A percentile compares a stretch with the other conserved stretches of the same genome.
These are phyloP conservation scores for Crithidia sp. DNA, from an alignment of 208 protist species.

Conservation along the genomic window DNA sequence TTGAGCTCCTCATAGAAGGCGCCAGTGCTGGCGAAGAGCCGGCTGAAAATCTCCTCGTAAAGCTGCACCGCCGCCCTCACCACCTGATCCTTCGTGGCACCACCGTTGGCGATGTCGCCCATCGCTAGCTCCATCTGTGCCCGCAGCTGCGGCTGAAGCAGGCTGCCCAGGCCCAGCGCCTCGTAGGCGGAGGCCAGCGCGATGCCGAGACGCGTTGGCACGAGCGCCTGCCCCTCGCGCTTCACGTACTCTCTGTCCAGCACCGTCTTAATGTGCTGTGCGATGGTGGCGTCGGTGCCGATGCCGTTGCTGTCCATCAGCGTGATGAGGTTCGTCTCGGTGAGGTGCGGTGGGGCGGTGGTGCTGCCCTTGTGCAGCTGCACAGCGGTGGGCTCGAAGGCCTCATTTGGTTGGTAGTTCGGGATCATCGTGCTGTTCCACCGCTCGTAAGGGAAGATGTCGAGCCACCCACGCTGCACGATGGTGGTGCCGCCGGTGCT, in stretches of 20 bases:
- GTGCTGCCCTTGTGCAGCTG: slow-evolving; percentile 84
- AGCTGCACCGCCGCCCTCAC: slow-evolving; percentile 75
- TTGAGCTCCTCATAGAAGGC: slow-evolving; percentile 64
- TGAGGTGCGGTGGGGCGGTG: slow-evolving; percentile 92
- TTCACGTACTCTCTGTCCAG: slow-evolving; percentile 92
- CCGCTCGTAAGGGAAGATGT: slow-evolving; percentile 91
- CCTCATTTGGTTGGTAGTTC: slow-evolving; percentile 88
- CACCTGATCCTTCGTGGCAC: slow-evolving; percentile 79
- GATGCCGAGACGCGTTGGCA: slow-evolving; percentile 95
- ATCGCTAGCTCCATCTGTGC: slow-evolving; percentile 95
- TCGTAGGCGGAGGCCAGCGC: slow-evolving; percentile 97
- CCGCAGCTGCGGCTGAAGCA: slow-evolving; percentile 92
- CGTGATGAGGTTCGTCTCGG: slow-evolving; percentile 97
- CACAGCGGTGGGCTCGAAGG: slow-evolving; percentile 89
- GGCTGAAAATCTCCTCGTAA: slow-evolving; percentile 83
- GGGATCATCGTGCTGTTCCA: slow-evolving; percentile 94
- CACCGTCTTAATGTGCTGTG: slow-evolving; percentile 98
- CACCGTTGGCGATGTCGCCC: slow-evolving; percentile 79
- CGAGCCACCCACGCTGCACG: slow-evolving; percentile 93
- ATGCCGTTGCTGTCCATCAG: slow-evolving; percentile 98
- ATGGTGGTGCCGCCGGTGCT: slow-evolving; percentile 90
- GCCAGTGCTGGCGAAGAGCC: slow-evolving; percentile 41
- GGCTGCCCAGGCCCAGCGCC: slow-evolving; percentile 89
- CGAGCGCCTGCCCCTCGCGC: slow-evolving; percentile 78
- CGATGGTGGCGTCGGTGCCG: slow-evolving; percentile 99